phyloP scores from a whole-genome alignment of 1,139 yeast genomes.

The Lodderomyces theae region DNA sequence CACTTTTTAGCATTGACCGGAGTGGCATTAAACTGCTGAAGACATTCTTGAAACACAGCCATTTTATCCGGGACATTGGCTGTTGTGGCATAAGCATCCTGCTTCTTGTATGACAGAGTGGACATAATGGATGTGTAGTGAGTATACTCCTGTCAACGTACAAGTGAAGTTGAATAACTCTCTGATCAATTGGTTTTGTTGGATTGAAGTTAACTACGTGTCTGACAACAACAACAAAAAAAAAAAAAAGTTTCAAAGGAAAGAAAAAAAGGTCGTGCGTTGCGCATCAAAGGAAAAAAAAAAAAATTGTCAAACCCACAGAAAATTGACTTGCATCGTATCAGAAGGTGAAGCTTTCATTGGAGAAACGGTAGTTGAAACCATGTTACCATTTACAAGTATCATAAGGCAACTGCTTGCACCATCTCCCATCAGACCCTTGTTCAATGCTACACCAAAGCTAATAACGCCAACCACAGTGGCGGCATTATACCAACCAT shows the following conservation, averaged over 20 bases:
- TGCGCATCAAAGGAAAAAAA: background rate
- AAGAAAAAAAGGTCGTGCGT: background rate
- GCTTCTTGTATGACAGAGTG: conserved; percentile 76
- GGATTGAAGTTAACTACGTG: background rate
- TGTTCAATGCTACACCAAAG: conserved; percentile 20
- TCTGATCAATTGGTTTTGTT: background rate
- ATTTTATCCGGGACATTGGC: conserved; percentile 80
- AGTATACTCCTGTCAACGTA: background rate
- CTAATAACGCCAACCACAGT: conserved; percentile 11
- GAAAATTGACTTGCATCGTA: no score
- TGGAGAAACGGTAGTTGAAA: no score
- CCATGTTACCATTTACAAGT: conserved; percentile 8
- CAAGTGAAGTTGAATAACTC: background rate
- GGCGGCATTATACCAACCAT: conserved; percentile 13
- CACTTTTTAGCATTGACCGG: conserved; percentile 89
- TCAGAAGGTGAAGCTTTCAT: no score
- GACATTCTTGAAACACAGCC: conserved; percentile 96
- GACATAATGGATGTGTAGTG: conserved; percentile 50
- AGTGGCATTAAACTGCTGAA: conserved; percentile 87
- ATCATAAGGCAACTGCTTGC: conserved; percentile 9
- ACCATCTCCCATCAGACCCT: conserved; percentile 14
- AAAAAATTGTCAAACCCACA: no score
- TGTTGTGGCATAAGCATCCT: conserved; percentile 62
- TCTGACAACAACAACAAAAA: background rate
- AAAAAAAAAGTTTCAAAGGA: background rate